Evolutionary conservation across 2,329 filamentous ascomycete genomes (phyloP), one percentile per base, ranked within the genome.

Genomic region (Botrytis tulipae): DNA sequence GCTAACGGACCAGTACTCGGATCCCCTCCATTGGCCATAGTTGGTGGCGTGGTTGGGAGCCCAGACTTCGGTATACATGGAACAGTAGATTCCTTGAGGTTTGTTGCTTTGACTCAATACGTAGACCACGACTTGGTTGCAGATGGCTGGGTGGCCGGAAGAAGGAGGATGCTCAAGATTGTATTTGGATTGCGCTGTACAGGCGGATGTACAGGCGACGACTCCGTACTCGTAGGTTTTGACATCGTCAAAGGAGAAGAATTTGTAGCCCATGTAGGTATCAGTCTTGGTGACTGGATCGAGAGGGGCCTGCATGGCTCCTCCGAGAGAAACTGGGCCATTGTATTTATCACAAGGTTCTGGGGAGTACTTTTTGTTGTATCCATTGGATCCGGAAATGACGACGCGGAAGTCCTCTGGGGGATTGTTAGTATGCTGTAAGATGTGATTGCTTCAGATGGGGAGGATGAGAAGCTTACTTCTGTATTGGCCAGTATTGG

Each of bases 311-410:
- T 81, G 80, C 77, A 82, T 82, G 7, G 78, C 78, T 48, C 80
- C 81, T 29, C 76, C 76, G 32, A 82, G 78, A 67, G 76, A 75
- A 6, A 74, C 72, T 1, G 82, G 82, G 44, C 79, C 80, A 76
- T 70, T 18, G 25, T 29, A 72, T 7, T 54, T 54, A 4, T n/a
- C 20, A 7, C 54, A 65, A 10, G 32, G 8, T 1, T 79, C 62
- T 1, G 71, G 20, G 25, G 78, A 75, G 3, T 77, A 72, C 5
- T 73, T 76, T 73, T 79, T 81, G 77, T 80, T 80, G 76, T 84
- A 83, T 6, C 83, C 84, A 73, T 85, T 85, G 51, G 82, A 84
- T 18, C 83, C 84, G 37, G 83, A 80, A 61, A 85, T 83, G 42
- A 83, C 81, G 44, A 85, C 82, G 3, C 81, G 75, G 82, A 85